A percentile compares a stretch with the other conserved stretches of the same genome.
phyloP scores from a whole-genome alignment of 768 basidiomycete species.

The Boletus sp. region DNA sequence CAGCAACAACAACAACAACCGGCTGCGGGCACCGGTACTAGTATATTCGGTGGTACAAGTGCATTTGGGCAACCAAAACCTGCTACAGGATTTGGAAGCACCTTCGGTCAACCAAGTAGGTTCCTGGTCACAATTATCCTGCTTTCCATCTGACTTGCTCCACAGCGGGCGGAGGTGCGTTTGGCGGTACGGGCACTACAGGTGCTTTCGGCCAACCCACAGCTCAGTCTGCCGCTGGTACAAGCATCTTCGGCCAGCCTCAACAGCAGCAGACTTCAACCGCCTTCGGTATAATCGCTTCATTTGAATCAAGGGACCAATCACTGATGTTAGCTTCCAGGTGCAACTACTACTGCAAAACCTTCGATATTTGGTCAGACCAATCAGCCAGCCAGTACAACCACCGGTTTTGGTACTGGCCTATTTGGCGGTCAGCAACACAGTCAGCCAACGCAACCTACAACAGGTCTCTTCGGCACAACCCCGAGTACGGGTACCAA shows the following conservation, averaged over 20 bases:
- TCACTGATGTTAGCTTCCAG: constrained; percentile 18
- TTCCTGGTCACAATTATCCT: neutral
- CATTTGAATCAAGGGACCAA: neutral
- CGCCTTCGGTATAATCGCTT: constrained; percentile 44
- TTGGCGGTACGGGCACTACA: constrained; percentile 22
- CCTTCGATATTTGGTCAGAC: constrained; percentile 51
- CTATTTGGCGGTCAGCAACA: constrained; percentile 29
- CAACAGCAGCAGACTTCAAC: constrained; percentile 35
- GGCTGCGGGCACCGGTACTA: constrained; percentile 32
- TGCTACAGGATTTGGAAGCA: constrained; percentile 27
- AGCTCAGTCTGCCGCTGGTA: constrained; percentile 20
- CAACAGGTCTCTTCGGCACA: constrained; percentile 32
- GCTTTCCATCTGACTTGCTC: neutral
- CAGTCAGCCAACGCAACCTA: constrained; percentile 23
- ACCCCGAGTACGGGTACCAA: constrained; percentile 20
- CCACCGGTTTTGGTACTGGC: constrained; percentile 37
- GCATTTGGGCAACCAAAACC: constrained; percentile 35
- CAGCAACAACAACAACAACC: constrained; percentile 36
- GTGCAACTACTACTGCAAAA: constrained; percentile 37
- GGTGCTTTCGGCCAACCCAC: constrained; percentile 29
- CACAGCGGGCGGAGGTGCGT: constrained; percentile 20
- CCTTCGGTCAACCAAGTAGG: constrained; percentile 29
- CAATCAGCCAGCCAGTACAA: constrained; percentile 37
- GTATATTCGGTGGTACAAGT: constrained; percentile 34
- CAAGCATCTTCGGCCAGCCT: constrained; percentile 37